These are phyloP conservation scores for Aspergillus udagawae DNA, from an alignment of 2,329 filamentous ascomycete genomes.

Conservation along the genomic window DNA sequence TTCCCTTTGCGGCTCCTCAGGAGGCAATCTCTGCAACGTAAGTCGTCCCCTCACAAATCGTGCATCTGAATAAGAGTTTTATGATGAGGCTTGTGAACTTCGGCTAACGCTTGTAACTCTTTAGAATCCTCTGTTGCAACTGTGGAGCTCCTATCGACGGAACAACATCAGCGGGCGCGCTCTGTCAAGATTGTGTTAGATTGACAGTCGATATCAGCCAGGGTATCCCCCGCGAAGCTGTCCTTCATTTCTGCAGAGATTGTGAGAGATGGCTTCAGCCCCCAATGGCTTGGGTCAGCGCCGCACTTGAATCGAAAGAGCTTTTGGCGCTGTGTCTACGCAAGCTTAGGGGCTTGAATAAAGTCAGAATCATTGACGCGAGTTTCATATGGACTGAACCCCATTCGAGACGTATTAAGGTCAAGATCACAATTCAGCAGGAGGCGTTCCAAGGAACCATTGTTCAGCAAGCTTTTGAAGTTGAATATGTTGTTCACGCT, in stretches of 20 bases:
- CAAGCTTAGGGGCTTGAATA: slow-evolving; percentile 79
- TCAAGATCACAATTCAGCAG: slow-evolving; percentile 90
- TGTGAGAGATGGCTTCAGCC: slow-evolving; percentile 92
- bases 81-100: slow-evolving; percentile 11
- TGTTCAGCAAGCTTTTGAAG: slow-evolving; percentile 91
- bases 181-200: slow-evolving; percentile 95
- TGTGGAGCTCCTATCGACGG: slow-evolving; percentile 95
- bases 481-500: slow-evolving; percentile 82
- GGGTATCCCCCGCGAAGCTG: slow-evolving; percentile 86
- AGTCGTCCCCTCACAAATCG: slow-evolving; percentile 18
- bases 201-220: slow-evolving; percentile 88
- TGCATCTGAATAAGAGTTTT: neutral
- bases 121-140: slow-evolving; percentile 93
- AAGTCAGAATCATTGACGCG: slow-evolving; percentile 91
- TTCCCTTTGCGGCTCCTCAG: slow-evolving; percentile 45
- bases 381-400: slow-evolving; percentile 98
- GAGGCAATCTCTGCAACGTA: slow-evolving; percentile 52
- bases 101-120: slow-evolving; percentile 12
- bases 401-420: slow-evolving; percentile 84
- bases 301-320: slow-evolving; percentile 82
- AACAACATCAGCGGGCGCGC: slow-evolving; percentile 75
- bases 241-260: slow-evolving; percentile 85
- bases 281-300: slow-evolving; percentile 80
- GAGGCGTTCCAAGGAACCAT: slow-evolving; percentile 63
- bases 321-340: slow-evolving; percentile 86